Conservation (phyloP, 148 eudicot species). For the Rhododendron mucronatum region DNA sequence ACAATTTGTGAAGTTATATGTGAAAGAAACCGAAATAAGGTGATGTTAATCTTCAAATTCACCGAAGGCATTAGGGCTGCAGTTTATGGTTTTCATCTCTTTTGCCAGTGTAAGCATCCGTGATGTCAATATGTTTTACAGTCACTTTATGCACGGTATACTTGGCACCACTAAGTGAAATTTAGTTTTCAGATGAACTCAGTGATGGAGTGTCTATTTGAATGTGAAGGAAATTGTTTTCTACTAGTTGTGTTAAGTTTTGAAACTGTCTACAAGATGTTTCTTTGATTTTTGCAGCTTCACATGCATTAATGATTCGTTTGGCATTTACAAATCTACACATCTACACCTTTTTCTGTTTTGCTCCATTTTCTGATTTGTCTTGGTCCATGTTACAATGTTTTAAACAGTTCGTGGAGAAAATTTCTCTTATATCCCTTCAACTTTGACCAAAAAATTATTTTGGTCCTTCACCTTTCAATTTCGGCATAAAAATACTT, state of each 20-base stretch:
- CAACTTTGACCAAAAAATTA: too few species aligned
- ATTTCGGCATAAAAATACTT: too few species aligned
- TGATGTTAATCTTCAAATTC: neutral
- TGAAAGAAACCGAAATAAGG: neutral
- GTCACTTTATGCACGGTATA: neutral
- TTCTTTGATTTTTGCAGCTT: neutral
- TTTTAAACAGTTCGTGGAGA: too few species aligned
- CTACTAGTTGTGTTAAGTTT: neutral
- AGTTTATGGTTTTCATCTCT: neutral
- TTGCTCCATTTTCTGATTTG: too few species aligned
- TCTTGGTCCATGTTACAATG: too few species aligned
- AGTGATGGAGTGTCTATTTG: neutral
- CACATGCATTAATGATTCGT: neutral
- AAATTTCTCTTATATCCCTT: too few species aligned
- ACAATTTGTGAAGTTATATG: neutral
- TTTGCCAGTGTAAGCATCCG: neutral
- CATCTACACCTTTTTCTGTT: too few species aligned
- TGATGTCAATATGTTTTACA: neutral
- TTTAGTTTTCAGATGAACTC: neutral
- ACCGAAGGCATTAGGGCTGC: neutral
- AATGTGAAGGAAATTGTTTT: neutral
- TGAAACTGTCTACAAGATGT: neutral
- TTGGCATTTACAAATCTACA: too few species aligned
- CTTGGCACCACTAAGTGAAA: neutral
- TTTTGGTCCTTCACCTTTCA: too few species aligned